These are phyloP conservation scores for Amaranthus palmeri DNA, from an alignment of 148 eudicot genomes.

Conservation along the genomic window DNA sequence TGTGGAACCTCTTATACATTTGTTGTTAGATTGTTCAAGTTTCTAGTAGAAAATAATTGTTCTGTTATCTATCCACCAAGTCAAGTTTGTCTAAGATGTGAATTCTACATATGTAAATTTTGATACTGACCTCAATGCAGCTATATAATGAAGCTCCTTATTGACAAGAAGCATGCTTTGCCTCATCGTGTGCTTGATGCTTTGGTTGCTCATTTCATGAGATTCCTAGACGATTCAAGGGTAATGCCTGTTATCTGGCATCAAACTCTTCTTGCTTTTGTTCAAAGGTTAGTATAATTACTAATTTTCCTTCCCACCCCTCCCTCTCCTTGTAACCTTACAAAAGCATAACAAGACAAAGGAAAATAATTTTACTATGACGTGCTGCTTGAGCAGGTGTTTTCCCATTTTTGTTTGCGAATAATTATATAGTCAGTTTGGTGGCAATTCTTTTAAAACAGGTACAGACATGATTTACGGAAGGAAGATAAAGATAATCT, in stretches of 20 bases:
- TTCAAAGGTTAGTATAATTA: slow-evolving; percentile 55
- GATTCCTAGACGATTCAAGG: slow-evolving; percentile 69
- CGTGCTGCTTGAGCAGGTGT: background rate
- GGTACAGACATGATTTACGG: slow-evolving; percentile 74
- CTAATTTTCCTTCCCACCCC: background rate
- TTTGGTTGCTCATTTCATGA: slow-evolving; percentile 82
- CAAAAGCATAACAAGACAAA: background rate
- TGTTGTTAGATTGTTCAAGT: background rate
- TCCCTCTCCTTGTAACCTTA: background rate
- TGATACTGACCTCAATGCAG: slow-evolving; percentile 42
- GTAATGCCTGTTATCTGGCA: slow-evolving; percentile 98
- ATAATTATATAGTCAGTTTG: background rate
- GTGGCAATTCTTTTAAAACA: slow-evolving; percentile 7
- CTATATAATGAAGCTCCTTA: slow-evolving; percentile 73
- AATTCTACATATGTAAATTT: background rate
- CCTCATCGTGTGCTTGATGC: slow-evolving; percentile 91
- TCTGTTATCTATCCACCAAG: background rate
- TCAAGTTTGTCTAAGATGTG: background rate
- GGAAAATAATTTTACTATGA: background rate
- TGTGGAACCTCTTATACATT: background rate
- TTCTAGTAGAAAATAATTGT: background rate
- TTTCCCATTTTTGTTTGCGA: background rate
- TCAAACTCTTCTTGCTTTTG: slow-evolving; percentile 90
- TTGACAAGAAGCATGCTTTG: slow-evolving; percentile 91
- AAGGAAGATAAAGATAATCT: slow-evolving; percentile 75